Evolutionary conservation across 768 basidiomycete genomes (phyloP).

Genomic region (Boletus pseudopeckii): DNA sequence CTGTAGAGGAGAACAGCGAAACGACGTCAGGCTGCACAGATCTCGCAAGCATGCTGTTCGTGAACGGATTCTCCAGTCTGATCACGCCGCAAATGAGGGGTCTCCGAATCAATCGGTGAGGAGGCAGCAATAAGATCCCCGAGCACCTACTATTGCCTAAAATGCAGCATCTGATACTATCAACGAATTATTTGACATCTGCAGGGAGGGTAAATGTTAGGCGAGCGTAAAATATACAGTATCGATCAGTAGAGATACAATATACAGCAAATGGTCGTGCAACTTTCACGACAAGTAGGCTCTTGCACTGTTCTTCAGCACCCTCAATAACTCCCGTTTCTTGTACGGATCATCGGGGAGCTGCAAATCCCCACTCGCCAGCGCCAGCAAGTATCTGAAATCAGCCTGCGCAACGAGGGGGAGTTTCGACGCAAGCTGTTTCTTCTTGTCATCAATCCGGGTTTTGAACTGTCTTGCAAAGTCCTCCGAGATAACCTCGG

Average conservation of each 20-base stretch:
- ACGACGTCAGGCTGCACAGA: conserved; percentile 59
- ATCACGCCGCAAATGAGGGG: conserved; percentile 17
- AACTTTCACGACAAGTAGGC: conserved; percentile 23
- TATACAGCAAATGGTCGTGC: conserved; percentile 11
- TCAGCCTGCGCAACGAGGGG: conserved; percentile 87
- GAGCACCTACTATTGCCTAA: conserved; percentile 4
- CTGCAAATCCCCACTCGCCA: conserved; percentile 51
- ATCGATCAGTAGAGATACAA: conserved; percentile 5
- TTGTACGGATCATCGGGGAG: conserved; percentile 54
- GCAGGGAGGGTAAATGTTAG: too few relatives aligned
- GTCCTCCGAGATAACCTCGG: conserved; percentile 80
- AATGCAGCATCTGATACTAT: not conserved
- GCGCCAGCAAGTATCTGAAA: conserved; percentile 72
- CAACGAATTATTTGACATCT: too few relatives aligned
- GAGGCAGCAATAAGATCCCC: too few relatives aligned
- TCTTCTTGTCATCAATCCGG: conserved; percentile 59
- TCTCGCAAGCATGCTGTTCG: conserved; percentile 46
- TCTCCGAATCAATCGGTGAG: conserved; percentile 9
- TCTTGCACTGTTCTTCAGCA: conserved; percentile 46
- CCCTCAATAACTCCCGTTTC: conserved; percentile 49
- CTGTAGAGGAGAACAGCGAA: conserved; percentile 76
- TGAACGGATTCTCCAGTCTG: conserved; percentile 12
- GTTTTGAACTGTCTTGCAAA: conserved; percentile 88
- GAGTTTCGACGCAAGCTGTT: conserved; percentile 51
- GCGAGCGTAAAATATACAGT: conserved; percentile 4